phyloP scores from a whole-genome alignment of 495 filamentous ascomycete genomes.

The Xylaria palmicola region DNA sequence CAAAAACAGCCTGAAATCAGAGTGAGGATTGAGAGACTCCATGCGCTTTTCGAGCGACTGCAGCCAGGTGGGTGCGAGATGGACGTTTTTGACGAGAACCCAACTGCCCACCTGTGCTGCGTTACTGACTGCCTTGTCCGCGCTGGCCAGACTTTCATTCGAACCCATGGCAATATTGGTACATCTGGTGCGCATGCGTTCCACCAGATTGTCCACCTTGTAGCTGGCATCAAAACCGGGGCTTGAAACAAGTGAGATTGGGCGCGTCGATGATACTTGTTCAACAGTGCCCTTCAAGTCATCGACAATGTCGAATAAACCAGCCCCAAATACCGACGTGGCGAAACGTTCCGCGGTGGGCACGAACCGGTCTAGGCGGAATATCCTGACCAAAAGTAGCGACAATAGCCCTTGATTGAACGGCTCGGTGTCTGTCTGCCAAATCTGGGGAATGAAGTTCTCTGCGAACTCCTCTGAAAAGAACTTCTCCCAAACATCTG shows the following conservation, averaged over 20 bases:
- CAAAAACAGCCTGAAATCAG: constrained; percentile 91
- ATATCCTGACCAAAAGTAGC: constrained; percentile 86
- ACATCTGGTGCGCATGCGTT: constrained; percentile 75
- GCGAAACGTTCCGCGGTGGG: constrained; percentile 88
- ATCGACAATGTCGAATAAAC: constrained; percentile 74
- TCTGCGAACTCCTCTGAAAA: constrained; percentile 84
- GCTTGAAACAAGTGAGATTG: constrained; percentile 87
- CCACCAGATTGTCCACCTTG: constrained; percentile 94
- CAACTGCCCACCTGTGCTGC: constrained; percentile 90
- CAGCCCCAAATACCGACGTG: constrained; percentile 81
- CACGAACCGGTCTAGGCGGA: constrained; percentile 93
- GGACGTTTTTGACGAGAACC: constrained; percentile 99
- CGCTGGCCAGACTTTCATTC: constrained; percentile 84
- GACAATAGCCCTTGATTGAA: constrained; percentile 79
- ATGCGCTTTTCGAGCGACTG: constrained; percentile 96
- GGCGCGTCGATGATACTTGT: constrained; percentile 79
- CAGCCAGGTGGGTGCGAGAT: constrained; percentile 92
- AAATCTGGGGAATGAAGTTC: constrained; percentile 74
- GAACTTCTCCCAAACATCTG: constrained; percentile 74
- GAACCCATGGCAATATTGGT: constrained; percentile 99
- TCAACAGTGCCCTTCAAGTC: constrained; percentile 82
- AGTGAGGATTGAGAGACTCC: constrained; percentile 90
- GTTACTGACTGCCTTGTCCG: constrained; percentile 92
- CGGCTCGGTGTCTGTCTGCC: constrained; percentile 61
- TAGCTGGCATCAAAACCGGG: constrained; percentile 98